Evolutionary conservation across 1,284 basidiomycete species (phyloP).

Genomic region (Serendipita sp.): DNA sequence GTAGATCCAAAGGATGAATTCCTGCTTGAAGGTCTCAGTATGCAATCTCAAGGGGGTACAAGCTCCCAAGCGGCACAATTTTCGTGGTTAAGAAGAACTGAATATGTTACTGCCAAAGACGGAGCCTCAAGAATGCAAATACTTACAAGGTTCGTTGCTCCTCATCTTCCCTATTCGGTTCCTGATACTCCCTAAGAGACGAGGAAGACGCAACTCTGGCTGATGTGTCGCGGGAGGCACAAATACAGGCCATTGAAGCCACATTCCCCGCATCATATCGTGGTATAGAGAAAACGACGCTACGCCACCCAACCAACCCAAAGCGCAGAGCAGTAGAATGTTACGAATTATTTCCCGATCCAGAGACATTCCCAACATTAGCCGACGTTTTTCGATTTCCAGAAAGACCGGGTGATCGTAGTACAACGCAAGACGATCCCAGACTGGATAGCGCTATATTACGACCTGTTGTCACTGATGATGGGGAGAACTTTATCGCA

Average conservation of each 20-base stretch:
- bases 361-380: conserved; percentile 76
- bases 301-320: conserved; percentile 66
- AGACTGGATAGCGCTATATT: conserved; percentile 74
- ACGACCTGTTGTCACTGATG: conserved; percentile 64
- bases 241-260: conserved; percentile 68
- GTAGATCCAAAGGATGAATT: conserved; percentile 63
- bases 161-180: background rate
- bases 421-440: conserved; percentile 50
- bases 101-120: conserved; percentile 64
- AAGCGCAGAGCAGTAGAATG: conserved; percentile 65
- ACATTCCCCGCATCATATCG: conserved; percentile 60
- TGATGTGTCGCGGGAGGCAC: conserved; percentile 66
- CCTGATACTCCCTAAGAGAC: conserved; percentile 27
- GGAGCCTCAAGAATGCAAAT: conserved; percentile 22
- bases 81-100: conserved; percentile 79
- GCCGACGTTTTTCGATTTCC: conserved; percentile 82
- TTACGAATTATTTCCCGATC: conserved; percentile 77
- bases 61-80: conserved; percentile 44
- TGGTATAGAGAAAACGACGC: conserved; percentile 37
- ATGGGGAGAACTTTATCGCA: conserved; percentile 77
- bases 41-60: conserved; percentile 18
- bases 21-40: conserved; percentile 43
- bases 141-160: conserved; percentile 42
- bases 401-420: conserved; percentile 70
- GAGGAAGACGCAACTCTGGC: conserved; percentile 35